These are phyloP conservation scores for Auxenochlorella pyrenoidosa DNA, from an alignment of 139 green algal genomes.

Conservation along the genomic window DNA sequence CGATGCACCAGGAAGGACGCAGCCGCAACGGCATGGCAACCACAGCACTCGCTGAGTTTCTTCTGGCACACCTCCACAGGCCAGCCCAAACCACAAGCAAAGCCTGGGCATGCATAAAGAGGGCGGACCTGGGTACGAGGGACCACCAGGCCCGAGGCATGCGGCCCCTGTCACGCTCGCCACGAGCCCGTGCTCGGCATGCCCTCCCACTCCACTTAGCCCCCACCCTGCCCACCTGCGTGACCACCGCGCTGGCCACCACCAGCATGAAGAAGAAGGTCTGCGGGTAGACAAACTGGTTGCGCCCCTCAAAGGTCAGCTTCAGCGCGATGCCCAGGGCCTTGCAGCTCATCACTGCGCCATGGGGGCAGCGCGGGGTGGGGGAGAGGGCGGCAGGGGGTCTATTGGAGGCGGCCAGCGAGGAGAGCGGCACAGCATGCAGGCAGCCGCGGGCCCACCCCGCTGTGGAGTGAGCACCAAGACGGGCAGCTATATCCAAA, in stretches of 20 bases:
- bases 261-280: slow-evolving; percentile 82
- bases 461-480: no score
- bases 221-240: slow-evolving; percentile 77
- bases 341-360: slow-evolving; percentile 94
- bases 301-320: slow-evolving; percentile 93
- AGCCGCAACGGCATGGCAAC: no score
- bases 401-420: neutral
- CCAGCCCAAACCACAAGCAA: no score
- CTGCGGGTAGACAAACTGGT: slow-evolving; percentile 85
- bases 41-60: no score
- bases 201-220: neutral
- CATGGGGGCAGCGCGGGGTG: neutral
- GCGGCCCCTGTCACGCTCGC: no score
- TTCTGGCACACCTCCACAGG: no score
- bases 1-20: no score
- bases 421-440: neutral
- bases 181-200: no score
- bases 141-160: no score
- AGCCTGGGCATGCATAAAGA: no score
- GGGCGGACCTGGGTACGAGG: no score
- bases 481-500: no score
- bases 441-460: neutral
- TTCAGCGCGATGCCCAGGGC: slow-evolving; percentile 96
- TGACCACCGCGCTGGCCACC: slow-evolving; percentile 88
- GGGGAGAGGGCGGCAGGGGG: neutral